These are phyloP conservation scores for Pichia sp. DNA, from an alignment of 1,139 yeast genomes.

Conservation along the genomic window DNA sequence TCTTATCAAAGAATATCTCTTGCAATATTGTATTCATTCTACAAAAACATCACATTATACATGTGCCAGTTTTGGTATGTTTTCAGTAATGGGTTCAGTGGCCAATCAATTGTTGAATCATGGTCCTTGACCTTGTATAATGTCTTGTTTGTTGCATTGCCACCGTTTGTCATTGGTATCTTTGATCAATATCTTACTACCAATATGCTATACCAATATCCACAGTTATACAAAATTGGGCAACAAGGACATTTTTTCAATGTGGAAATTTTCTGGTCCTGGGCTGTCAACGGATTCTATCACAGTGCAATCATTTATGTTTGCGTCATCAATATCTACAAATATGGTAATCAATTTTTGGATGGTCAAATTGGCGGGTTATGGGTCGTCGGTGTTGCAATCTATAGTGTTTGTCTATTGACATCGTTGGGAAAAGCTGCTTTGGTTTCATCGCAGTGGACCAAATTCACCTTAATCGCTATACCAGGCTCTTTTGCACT, in stretches of 20 bases:
- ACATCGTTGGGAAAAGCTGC: slow-evolving; percentile 96
- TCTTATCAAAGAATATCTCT: slow-evolving; percentile 89
- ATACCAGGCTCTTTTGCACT: slow-evolving; percentile 88
- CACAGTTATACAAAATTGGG: slow-evolving; percentile 87
- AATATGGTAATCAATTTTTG: slow-evolving; percentile 59
- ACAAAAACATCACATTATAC: slow-evolving; percentile 90
- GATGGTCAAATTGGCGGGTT: slow-evolving; percentile 78
- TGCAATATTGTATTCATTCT: slow-evolving; percentile 90
- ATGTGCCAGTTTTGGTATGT: slow-evolving; percentile 99
- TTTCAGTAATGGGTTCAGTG: slow-evolving; percentile 86
- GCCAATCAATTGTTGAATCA: slow-evolving; percentile 93
- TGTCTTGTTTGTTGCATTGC: slow-evolving; percentile 90
- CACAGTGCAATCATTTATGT: slow-evolving; percentile 85
- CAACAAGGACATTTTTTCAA: slow-evolving; percentile 86
- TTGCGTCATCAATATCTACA: slow-evolving; percentile 65
- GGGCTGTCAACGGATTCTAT: slow-evolving; percentile 93
- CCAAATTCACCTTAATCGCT: slow-evolving; percentile 84
- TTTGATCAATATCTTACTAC: slow-evolving; percentile 96
- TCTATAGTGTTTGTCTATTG: slow-evolving; percentile 80
- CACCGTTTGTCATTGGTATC: slow-evolving; percentile 94
- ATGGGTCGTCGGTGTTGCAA: slow-evolving; percentile 94
- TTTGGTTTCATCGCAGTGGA: slow-evolving; percentile 87
- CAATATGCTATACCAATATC: slow-evolving; percentile 81
- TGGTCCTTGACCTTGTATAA: slow-evolving; percentile 97
- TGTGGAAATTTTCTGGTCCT: slow-evolving; percentile 91